Evolutionary conservation across 2,329 filamentous ascomycete genomes (phyloP), one percentile per base, ranked within the genome.

Genomic region (Neurospora crassa): DNA sequence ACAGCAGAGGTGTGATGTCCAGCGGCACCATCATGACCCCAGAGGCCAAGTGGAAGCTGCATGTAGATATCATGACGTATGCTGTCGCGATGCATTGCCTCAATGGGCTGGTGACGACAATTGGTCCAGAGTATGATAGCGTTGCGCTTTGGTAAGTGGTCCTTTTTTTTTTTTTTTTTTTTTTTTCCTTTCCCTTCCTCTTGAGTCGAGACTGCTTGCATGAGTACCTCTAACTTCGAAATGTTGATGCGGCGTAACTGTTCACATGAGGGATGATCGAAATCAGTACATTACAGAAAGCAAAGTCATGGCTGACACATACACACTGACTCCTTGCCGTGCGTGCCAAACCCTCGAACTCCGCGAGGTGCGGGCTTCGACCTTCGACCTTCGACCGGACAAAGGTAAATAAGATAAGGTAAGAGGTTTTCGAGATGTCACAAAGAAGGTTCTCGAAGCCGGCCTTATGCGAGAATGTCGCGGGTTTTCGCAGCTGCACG

Each of bases 1-100:
- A 12, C 45, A 53, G 20, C 20, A 53, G 24, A 53, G 20, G 47
- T 14, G 20, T 6, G 40, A 40, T 40, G 42, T 6, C 70, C 43
- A 71, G 37, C 40, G 41, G 45, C 53, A 84, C 84, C 73, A 80
- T 84, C 73, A 87, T 87, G 81, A 86, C 88, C 68, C 85, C 88
- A 77, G 88, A 92, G 79, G 84, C 89, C 78, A 90, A 90, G 78
- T 96, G 91, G 90, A 87, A 89, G 75, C 84, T 96, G 67, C 92
- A 96, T 80, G 85, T 91, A 75, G 87, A 91, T 78, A 91, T 94
- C 76, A 88, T 95, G 84, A 90, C 89, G 76, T 94, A 93, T 81
- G 86, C 93, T 76, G 90, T 90, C 68, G 91, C 92, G 71, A 89
- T 91, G 72, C 92, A 94, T 79, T 89, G 89, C 80, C 86, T 91